A percentile compares a stretch with the other conserved stretches of the same genome.
phyloP scores from a whole-genome alignment of 495 filamentous ascomycete species.

The Penicillium simplicissimum region DNA sequence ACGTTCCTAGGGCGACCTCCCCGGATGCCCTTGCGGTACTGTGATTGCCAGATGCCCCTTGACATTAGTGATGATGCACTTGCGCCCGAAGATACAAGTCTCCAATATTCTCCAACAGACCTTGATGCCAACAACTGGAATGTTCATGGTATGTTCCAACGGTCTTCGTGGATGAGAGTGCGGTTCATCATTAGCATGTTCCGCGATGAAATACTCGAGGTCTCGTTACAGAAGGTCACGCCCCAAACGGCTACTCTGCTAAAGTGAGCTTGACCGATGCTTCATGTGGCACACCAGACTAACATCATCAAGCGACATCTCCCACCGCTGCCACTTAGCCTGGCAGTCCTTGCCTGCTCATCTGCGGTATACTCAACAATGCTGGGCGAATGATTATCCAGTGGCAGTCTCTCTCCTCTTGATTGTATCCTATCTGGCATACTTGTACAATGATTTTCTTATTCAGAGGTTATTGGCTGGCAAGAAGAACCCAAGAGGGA shows the following conservation, averaged over 20 bases:
- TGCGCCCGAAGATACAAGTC: slow-evolving; percentile 16
- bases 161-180: slow-evolving; percentile 45
- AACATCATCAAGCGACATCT: slow-evolving; percentile 33
- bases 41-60: slow-evolving; percentile 53
- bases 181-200: slow-evolving; percentile 49
- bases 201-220: slow-evolving; percentile 59
- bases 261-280: slow-evolving; percentile 15
- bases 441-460: slow-evolving; percentile 48
- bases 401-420: slow-evolving; percentile 34
- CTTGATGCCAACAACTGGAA: slow-evolving; percentile 54
- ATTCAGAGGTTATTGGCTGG: slow-evolving; percentile 41
- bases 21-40: slow-evolving; percentile 48
- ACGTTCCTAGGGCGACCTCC: slow-evolving; percentile 58
- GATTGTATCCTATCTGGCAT: slow-evolving; percentile 36
- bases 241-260: slow-evolving; percentile 30
- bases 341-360: slow-evolving; percentile 40
- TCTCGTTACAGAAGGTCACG: slow-evolving; percentile 44
- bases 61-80: slow-evolving; percentile 53
- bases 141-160: slow-evolving; percentile 31
- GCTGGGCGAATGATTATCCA: slow-evolving; percentile 24
- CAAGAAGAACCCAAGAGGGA: slow-evolving; percentile 3
- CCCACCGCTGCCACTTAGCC: slow-evolving; percentile 33
- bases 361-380: slow-evolving; percentile 34
- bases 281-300: neutral
- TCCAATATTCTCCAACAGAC: neutral